phyloP scores from a whole-genome alignment of 768 basidiomycete genomes.

The Candolleomyces aberdarensis region DNA sequence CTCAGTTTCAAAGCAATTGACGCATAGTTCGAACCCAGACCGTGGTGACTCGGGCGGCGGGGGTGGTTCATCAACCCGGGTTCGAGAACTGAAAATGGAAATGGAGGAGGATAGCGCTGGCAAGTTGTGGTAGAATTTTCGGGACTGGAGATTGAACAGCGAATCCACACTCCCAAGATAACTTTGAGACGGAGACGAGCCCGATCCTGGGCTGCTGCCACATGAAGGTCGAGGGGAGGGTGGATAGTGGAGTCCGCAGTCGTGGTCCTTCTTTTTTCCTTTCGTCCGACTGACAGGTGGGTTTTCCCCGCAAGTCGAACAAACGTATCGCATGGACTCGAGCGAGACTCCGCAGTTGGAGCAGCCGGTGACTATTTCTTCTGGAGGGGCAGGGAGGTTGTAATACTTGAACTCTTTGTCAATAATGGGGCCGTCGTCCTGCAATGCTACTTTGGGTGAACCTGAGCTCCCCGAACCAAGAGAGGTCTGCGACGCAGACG shows the following conservation, averaged over 20 bases:
- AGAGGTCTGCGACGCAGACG: constrained; percentile 23
- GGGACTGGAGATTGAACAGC: constrained; percentile 1
- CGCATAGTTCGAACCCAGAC: constrained; percentile 82
- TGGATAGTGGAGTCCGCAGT: constrained; percentile 23
- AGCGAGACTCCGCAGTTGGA: constrained; percentile 75
- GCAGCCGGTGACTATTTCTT: constrained; percentile 71
- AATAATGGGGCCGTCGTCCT: constrained; percentile 23
- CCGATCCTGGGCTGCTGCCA: constrained; percentile 12
- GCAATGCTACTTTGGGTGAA: constrained; percentile 4
- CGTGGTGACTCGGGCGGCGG: constrained; percentile 9
- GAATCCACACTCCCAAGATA: constrained; percentile 23
- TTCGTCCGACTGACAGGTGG: constrained; percentile 41
- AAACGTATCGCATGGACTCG: constrained; percentile 87
- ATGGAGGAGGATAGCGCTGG: constrained; percentile 30
- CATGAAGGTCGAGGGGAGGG: constrained; percentile 23
- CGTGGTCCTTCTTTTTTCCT: constrained; percentile 43
- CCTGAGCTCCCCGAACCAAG: constrained; percentile 23
- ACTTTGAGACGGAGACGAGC: constrained; percentile 36
- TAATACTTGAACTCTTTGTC: constrained; percentile 51
- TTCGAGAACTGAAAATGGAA: constrained; percentile 18
- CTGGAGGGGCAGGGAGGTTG: constrained; percentile 46
- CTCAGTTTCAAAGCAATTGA: constrained; percentile 70
- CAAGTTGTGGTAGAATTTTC: background rate
- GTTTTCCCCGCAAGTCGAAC: constrained; percentile 83
- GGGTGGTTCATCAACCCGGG: constrained; percentile 15